Base-by-base conservation (phyloP, 768 basidiomycete species). In the Xerocomellus amylosporus region DNA sequence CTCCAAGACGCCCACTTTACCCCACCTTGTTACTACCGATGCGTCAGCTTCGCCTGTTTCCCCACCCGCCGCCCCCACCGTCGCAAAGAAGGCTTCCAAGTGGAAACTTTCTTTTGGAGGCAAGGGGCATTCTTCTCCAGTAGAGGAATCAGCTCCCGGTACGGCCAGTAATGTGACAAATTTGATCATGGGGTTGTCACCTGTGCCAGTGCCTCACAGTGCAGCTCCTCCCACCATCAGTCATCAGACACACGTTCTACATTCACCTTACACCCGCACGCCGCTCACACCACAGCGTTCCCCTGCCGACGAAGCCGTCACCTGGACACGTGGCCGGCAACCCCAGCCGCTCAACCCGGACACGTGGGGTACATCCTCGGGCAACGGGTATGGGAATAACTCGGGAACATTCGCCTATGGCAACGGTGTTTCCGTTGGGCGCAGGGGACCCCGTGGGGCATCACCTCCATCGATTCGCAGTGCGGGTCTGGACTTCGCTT, bases 91-190 rank as follows among this genome's bases (percentile, higher is more conserved):
- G 76, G 77, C 88, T 49, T 90, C 87, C n/a, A 90, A 85, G 65
- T 71, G 71, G 69, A 70, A 70, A 40, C 50, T 70, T 8, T 39
- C 64, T 26, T 72, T 71, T 87, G 93, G 72, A 77, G 90, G 72
- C 77, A 90, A 63, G 77, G 84, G 61, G 77, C 88, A 74, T 36
- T 61, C 76, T 48, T 64, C 74, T 37, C 60, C 73, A 20, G 58
- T 71, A 6, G 66, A 74, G 33, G 79, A 76, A 38, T 36, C 56
- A 6, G 55, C 56, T 24, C 84, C 84, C 20, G 79, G 83, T 9
- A 91, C 88, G 7, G 92, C 86, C 30, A 87, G 81, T 65, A 91
- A 91, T 63, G 87, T 94, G 49, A 80, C 85, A 13, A 85, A 73
- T 62, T 73, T 90, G 63, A 84, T 90, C 65, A 90, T 86, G 87